phyloP scores from a whole-genome alignment of 768 basidiomycete species.

The Coprinellus aureogranulatus region DNA sequence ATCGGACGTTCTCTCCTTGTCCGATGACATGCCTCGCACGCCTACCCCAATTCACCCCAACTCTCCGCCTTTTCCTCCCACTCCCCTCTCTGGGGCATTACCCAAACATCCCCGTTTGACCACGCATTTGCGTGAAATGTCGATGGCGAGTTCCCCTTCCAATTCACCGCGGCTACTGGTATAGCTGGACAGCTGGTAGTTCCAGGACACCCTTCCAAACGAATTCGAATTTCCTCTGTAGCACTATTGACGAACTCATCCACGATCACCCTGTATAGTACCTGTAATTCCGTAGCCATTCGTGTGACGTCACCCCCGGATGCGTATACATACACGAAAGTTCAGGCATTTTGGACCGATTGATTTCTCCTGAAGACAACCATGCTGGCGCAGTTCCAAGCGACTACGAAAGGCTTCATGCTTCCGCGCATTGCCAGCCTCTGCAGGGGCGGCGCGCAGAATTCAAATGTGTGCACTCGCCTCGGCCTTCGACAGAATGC shows the following conservation, averaged over 20 bases:
- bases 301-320: background rate
- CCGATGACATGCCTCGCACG: conserved; percentile 23
- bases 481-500: background rate
- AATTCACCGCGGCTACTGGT: background rate
- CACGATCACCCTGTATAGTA: no score
- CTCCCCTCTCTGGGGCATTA: conserved; percentile 21
- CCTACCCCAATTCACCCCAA: conserved; percentile 19
- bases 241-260: no score
- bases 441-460: background rate
- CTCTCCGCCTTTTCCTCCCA: conserved; percentile 19
- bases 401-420: background rate
- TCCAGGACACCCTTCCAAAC: background rate
- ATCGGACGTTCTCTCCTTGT: conserved; percentile 10
- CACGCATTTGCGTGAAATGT: conserved; percentile 9
- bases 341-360: no score
- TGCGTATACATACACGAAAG: no score
- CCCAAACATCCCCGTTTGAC: conserved; percentile 23
- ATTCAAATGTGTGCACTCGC: background rate
- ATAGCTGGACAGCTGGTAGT: background rate
- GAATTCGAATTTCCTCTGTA: background rate
- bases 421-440: background rate
- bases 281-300: no score
- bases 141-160: background rate
- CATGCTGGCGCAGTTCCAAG: background rate
- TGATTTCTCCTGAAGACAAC: background rate